A percentile compares a stretch with the other conserved stretches of the same genome.
These are phyloP conservation scores for Podospora comata DNA, from an alignment of 495 filamentous ascomycete genomes.

Conservation along the genomic window DNA sequence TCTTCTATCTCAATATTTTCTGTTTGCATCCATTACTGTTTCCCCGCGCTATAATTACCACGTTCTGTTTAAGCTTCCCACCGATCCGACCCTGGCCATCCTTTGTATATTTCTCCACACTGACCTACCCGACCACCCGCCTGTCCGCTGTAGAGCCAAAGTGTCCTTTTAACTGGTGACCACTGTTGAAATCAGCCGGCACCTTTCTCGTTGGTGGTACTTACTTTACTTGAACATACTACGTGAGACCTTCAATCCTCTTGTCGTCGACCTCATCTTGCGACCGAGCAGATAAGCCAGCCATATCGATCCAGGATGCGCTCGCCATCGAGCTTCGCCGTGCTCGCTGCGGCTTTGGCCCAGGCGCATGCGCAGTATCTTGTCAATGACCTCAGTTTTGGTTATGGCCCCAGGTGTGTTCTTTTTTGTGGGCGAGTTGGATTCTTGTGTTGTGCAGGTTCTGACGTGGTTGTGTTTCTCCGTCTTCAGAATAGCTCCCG, in stretches of 20 bases:
- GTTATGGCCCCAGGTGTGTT: constrained; percentile 60
- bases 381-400: constrained; percentile 70
- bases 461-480: not conserved
- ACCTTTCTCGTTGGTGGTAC: not conserved
- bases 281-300: not conserved
- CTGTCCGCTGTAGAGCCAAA: constrained; percentile 16
- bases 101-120: constrained; percentile 19
- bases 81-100: not conserved
- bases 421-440: not conserved
- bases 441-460: not conserved
- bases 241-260: not conserved
- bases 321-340: constrained; percentile 39
- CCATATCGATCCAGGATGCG: constrained; percentile 37
- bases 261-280: not conserved
- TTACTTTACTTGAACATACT: not conserved
- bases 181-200: constrained; percentile 3
- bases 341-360: constrained; percentile 53
- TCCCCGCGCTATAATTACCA: not conserved
- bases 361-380: constrained; percentile 59
- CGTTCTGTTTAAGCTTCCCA: not conserved
- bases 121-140: constrained; percentile 19
- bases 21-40: too few relatives aligned
- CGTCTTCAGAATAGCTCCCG: constrained; percentile 41
- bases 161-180: constrained; percentile 22
- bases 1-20: too few relatives aligned